These are phyloP conservation scores for Tieghemiomyces parasiticus DNA, from an alignment of 192 early-diverging fungal genomes.

Conservation along the genomic window DNA sequence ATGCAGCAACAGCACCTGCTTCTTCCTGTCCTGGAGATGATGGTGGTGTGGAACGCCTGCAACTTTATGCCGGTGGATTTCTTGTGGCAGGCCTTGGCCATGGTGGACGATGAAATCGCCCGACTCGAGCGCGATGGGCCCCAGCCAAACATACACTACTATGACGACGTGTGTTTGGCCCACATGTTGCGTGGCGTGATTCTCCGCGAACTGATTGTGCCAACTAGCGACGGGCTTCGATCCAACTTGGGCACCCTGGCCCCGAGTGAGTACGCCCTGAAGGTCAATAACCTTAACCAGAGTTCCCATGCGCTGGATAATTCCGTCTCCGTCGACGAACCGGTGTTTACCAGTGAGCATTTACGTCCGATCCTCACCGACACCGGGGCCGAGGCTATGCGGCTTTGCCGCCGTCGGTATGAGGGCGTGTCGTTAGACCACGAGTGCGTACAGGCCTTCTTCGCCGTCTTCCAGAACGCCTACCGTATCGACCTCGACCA, in stretches of 20 bases:
- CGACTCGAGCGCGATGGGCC: conserved; percentile 17
- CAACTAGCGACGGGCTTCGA: no score
- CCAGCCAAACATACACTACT: conserved; percentile 20
- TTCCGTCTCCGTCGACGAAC: no score
- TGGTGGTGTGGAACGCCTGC: conserved; percentile 54
- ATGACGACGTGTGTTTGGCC: conserved; percentile 66
- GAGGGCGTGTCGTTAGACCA: conserved; percentile 14
- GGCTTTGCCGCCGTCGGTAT: conserved; percentile 4
- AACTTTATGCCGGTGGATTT: conserved; percentile 45
- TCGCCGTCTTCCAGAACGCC: conserved; percentile 32
- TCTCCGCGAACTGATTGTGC: conserved; percentile 41
- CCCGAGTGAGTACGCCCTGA: no score
- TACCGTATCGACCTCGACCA: conserved; percentile 45
- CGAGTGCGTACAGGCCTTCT: conserved; percentile 22
- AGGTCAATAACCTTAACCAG: no score
- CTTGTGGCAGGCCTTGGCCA: conserved; percentile 24
- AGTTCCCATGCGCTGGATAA: no score
- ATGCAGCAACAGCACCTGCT: conserved; percentile 49
- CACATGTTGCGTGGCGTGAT: conserved; percentile 51
- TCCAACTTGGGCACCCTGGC: no score
- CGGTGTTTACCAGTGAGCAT: no score
- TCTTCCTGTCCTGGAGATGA: conserved; percentile 62
- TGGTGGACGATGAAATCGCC: conserved; percentile 29
- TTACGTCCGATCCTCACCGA: no score
- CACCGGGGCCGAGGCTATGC: conserved; percentile 7